Evolutionary conservation across 75 land plant genomes (phyloP).

Genomic region (Ceratopteris richardii): DNA sequence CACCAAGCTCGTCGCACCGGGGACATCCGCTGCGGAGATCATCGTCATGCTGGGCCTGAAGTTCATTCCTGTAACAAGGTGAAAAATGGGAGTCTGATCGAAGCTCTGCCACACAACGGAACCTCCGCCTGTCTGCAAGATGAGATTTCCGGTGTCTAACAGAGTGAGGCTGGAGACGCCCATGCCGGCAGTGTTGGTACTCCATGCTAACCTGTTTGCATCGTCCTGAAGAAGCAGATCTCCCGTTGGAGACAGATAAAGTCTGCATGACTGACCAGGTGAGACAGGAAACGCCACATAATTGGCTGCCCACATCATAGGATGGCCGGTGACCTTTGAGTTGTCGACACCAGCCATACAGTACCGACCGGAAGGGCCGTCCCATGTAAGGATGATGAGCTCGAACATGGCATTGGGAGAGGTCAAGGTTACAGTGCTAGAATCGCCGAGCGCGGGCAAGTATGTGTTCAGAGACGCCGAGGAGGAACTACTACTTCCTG

Average conservation of each 20-base stretch:
- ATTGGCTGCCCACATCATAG: not conserved
- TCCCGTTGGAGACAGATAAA: not conserved
- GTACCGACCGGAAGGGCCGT: not conserved
- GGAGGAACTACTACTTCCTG: not conserved
- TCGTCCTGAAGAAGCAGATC: not conserved
- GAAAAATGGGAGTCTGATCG: not conserved
- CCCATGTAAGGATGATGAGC: not conserved
- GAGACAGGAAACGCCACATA: not conserved
- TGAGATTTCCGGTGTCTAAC: not conserved
- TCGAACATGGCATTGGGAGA: not conserved
- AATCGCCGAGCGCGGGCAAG: not conserved
- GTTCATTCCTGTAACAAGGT: not conserved
- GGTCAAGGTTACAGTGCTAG: not conserved
- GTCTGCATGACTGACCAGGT: not conserved
- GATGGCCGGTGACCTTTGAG: not conserved
- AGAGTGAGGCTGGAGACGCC: not conserved
- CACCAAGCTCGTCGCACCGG: not conserved
- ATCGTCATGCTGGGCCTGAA: not conserved
- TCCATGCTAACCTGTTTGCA: not conserved
- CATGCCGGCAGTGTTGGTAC: not conserved
- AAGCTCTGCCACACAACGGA: constrained; percentile 1
- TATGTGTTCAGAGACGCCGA: not conserved
- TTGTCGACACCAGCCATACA: not conserved
- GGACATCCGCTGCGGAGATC: not conserved
- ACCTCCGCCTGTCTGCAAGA: not conserved